These are phyloP conservation scores for Boletus tylopilopsis DNA, from an alignment of 768 basidiomycete species.

Conservation along the genomic window DNA sequence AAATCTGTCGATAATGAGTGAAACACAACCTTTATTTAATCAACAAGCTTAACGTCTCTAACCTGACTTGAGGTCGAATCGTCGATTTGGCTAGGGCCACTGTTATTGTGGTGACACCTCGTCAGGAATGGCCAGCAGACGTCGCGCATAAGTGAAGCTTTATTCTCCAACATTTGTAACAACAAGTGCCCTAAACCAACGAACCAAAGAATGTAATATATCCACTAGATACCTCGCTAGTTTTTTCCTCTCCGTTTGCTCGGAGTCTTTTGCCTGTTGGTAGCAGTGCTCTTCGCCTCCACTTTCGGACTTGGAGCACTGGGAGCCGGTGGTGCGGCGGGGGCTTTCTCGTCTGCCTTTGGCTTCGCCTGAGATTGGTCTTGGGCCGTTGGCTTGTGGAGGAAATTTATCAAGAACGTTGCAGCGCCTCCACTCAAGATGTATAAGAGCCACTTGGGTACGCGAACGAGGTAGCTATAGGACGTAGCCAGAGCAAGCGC, in stretches of 20 bases:
- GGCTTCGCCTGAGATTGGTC: constrained; percentile 3
- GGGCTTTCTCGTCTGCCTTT: constrained; percentile 1
- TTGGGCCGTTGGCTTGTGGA: constrained; percentile 43
- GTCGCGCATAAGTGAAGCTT: neutral
- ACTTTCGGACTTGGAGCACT: constrained; percentile 5
- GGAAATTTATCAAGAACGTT: constrained; percentile 60
- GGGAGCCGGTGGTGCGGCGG: neutral
- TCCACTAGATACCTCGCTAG: neutral
- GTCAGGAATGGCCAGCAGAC: no score
- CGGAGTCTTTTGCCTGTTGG: constrained; percentile 17
- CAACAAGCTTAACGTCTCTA: no score
- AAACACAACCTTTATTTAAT: no score
- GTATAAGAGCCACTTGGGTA: constrained; percentile 75
- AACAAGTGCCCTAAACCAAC: neutral
- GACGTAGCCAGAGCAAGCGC: constrained; percentile 45
- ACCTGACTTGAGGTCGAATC: no score
- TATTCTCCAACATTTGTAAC: no score
- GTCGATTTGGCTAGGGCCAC: no score
- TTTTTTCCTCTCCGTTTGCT: constrained; percentile 30
- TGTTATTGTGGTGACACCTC: no score
- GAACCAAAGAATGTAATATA: neutral
- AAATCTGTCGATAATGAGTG: no score
- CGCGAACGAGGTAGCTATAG: constrained; percentile 48
- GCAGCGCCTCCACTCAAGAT: constrained; percentile 61
- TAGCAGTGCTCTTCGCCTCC: constrained; percentile 16